Base-by-base conservation (phyloP, 805 yeast species). In the Hanseniaspora hatyaiensis region DNA sequence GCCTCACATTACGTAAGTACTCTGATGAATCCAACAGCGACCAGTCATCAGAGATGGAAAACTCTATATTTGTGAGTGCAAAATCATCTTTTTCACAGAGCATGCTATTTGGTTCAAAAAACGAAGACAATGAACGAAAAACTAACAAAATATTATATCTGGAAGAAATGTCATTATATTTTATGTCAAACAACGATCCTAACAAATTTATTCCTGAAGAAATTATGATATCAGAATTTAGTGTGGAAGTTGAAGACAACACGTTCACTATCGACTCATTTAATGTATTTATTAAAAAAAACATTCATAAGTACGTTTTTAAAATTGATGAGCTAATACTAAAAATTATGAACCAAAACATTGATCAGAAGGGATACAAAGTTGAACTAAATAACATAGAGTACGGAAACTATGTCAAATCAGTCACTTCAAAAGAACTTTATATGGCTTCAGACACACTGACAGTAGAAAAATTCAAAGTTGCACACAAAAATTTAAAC, bases 261-360 rank as follows among this genome's bases (percentile, higher is more conserved):
- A 36, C 6, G 2, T 15, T 37, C 6, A 11, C n/a, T 4, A 29
- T 44, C 8, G 26, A 26, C 11, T 44, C 49, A 2, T 50, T 50
- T 26, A 36, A 34, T 15, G 15, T 43, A 12, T 20, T 34, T 23
- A 23, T 43, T n/a, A 33, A 36, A 15, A 34, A 34, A 23, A 36
- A 23, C n/a, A 39, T 36, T 4, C 32, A 40, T 19, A 36, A 41
- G 29, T 34, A 40, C 22, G 40, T 29, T 1, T 34, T 43, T n/a
- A 43, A 30, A 22, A 36, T 22, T 11, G 31, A 34, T 13, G 47
- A 40, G 24, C 8, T 66, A 74, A 2, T 66, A 75, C 1, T 56
- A 79, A 46, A 72, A 77, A 50, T 71, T 69, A 9, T 74, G 78
- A 60, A 74, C 77, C 75, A 67, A 75, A 12, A 72, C 67, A 52